Conservation (phyloP, 148 eudicot species). For the Beta vulgaris region DNA sequence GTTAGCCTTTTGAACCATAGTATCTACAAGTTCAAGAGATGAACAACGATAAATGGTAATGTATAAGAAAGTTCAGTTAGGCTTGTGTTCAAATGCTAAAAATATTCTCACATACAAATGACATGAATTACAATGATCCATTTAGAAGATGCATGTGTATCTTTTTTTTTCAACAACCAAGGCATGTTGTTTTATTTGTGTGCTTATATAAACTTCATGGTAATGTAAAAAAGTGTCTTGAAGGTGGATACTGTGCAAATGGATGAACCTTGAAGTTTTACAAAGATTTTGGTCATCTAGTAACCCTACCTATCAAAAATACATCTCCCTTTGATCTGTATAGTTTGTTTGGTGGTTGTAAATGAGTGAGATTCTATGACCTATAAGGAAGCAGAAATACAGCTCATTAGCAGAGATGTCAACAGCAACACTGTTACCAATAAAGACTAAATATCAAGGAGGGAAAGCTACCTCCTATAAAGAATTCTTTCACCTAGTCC, state of each 20-base stretch:
- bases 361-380: too few relatives aligned
- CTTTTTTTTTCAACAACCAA: not conserved
- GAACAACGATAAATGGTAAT: not conserved
- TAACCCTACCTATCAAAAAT: not conserved
- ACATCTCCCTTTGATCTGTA: not conserved
- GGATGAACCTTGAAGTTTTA: not conserved
- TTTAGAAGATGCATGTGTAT: not conserved
- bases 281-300: too few relatives aligned
- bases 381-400: too few relatives aligned
- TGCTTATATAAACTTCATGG: not conserved
- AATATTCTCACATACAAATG: not conserved
- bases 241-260: not conserved
- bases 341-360: too few relatives aligned
- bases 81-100: not conserved
- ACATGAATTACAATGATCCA: not conserved
- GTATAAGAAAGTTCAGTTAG: not conserved
- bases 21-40: not conserved
- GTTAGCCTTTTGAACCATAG: constrained; percentile 35
- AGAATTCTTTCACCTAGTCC: too few relatives aligned
- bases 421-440: too few relatives aligned
- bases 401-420: too few relatives aligned
- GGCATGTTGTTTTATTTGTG: not conserved
- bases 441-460: too few relatives aligned
- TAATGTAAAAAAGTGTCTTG: not conserved
- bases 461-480: too few relatives aligned